These are phyloP conservation scores for Trametes maxima DNA, from an alignment of 768 basidiomycete species.

Conservation along the genomic window DNA sequence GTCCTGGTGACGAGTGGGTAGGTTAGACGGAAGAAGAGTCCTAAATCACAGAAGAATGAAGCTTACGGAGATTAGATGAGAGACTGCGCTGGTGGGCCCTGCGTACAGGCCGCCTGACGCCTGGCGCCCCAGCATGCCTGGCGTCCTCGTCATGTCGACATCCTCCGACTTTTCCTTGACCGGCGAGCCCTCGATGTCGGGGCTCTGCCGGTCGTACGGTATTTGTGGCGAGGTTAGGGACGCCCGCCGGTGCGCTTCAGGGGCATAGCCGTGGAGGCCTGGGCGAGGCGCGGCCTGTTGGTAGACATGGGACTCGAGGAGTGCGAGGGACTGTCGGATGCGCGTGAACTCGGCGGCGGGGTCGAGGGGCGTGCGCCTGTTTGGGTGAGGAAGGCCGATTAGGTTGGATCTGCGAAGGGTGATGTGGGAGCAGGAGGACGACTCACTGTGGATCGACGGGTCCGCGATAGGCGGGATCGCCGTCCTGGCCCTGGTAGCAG, in stretches of 20 bases:
- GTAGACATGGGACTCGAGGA: slow-evolving; percentile 63
- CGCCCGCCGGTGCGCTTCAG: slow-evolving; percentile 33
- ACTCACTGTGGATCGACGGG: slow-evolving; percentile 55
- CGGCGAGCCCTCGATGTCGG: slow-evolving; percentile 49
- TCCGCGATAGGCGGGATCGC: slow-evolving; percentile 51
- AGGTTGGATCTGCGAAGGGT: slow-evolving; percentile 23
- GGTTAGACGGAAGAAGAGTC: slow-evolving; percentile 25
- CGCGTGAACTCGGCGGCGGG: slow-evolving; percentile 68
- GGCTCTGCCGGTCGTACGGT: slow-evolving; percentile 51
- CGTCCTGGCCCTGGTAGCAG: slow-evolving; percentile 78
- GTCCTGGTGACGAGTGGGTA: slow-evolving; percentile 3
- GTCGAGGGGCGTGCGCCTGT: slow-evolving; percentile 48
- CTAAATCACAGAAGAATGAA: slow-evolving; percentile 39
- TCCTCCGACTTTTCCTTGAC: slow-evolving; percentile 31
- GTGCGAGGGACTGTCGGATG: slow-evolving; percentile 66
- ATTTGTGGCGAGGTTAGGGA: slow-evolving; percentile 2
- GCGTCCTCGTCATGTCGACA: slow-evolving; percentile 39
- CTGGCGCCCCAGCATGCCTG: slow-evolving; percentile 69
- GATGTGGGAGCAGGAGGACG: slow-evolving; percentile 14
- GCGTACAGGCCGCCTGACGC: slow-evolving; percentile 72
- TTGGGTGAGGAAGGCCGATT: slow-evolving; percentile 15
- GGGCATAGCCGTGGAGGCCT: slow-evolving; percentile 25
- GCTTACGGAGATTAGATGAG: slow-evolving; percentile 65
- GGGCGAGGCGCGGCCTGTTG: slow-evolving; percentile 32
- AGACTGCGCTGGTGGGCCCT: slow-evolving; percentile 77